Evolutionary conservation across 2,329 filamentous ascomycete genomes (phyloP).

Genomic region (Furcasterigmium sp.): DNA sequence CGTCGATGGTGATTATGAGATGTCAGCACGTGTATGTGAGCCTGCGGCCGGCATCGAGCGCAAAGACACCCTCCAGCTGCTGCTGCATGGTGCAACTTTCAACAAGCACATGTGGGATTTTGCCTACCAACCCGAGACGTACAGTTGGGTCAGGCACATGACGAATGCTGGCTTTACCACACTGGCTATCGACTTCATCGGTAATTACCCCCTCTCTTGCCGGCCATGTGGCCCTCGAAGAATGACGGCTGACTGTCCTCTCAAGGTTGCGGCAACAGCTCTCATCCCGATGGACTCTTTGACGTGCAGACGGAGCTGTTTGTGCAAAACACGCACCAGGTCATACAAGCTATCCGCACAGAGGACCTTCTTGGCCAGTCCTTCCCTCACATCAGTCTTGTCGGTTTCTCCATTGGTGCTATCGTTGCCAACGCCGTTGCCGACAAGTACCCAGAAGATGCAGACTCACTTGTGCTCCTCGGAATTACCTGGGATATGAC

Average conservation of each 20-base stretch:
- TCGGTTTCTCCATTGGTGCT: constrained; percentile 3
- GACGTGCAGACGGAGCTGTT: constrained; percentile 14
- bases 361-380: constrained; percentile 6
- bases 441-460: constrained; percentile 11
- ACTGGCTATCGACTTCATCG: constrained; percentile 12
- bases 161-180: constrained; percentile 13
- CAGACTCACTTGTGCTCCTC: constrained; percentile 10
- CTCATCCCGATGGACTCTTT: constrained; percentile 14
- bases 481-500: constrained; percentile 11
- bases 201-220: constrained; percentile 6
- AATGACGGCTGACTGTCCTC: not conserved
- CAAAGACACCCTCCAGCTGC: constrained; percentile 13
- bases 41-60: constrained; percentile 6
- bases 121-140: constrained; percentile 14
- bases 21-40: constrained; percentile 11
- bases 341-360: constrained; percentile 11
- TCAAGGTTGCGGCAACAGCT: constrained; percentile 12
- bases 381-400: constrained; percentile 9
- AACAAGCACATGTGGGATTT: constrained; percentile 17
- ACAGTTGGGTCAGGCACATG: constrained; percentile 13
- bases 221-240: not conserved
- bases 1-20: constrained; percentile 11
- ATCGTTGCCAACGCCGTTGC: constrained; percentile 10
- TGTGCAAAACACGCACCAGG: constrained; percentile 13
- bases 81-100: constrained; percentile 15